A percentile compares a stretch with the other conserved stretches of the same genome.
phyloP scores from a whole-genome alignment of 2,329 filamentous ascomycete species.

The Neofusicoccum cordaticola region DNA sequence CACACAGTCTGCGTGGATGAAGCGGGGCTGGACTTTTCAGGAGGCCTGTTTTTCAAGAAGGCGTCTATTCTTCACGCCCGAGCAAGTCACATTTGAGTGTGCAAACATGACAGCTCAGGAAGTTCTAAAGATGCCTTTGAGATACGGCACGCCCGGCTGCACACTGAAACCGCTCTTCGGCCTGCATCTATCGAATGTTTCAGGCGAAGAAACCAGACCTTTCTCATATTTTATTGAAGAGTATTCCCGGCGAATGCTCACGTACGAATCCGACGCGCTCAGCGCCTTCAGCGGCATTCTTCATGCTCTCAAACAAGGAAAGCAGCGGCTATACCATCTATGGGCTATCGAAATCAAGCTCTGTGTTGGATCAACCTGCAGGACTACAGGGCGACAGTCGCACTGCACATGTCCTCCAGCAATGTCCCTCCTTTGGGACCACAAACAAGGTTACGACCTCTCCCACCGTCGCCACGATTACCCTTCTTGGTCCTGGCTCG shows the following conservation, averaged over 20 bases:
- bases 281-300: not conserved
- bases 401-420: too few relatives aligned
- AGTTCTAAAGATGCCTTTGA: not conserved
- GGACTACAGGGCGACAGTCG: too few relatives aligned
- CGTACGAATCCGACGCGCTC: not conserved
- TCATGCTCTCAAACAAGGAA: too few relatives aligned
- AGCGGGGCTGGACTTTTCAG: not conserved
- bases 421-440: too few relatives aligned
- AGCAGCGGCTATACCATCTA: too few relatives aligned
- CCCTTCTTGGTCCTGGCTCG: too few relatives aligned
- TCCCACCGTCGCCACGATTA: too few relatives aligned
- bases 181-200: not conserved
- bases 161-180: not conserved
- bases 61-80: not conserved
- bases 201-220: not conserved
- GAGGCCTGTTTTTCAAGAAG: not conserved
- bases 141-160: not conserved
- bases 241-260: not conserved
- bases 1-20: conserved; percentile 3
- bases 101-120: not conserved
- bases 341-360: too few relatives aligned
- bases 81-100: conserved; percentile 5
- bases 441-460: too few relatives aligned
- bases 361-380: too few relatives aligned
- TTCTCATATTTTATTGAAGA: not conserved